Conservation (phyloP, 257 asterid species). For the Prunella vulgaris region DNA sequence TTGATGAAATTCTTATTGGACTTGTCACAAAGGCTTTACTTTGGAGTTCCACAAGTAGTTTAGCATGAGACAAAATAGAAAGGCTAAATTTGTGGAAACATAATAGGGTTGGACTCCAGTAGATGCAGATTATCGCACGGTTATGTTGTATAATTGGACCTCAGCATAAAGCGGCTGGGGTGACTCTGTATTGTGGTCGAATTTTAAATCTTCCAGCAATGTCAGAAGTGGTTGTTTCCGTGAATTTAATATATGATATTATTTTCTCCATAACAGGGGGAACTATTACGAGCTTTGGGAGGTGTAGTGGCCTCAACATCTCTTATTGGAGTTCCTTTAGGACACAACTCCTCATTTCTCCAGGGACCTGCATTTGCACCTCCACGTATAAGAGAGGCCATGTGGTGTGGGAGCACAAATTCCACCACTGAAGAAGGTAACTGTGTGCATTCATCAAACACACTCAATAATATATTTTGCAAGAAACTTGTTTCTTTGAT, state of each 20-base stretch:
- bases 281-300: slow-evolving; percentile 87
- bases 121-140: neutral
- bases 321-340: slow-evolving; percentile 96
- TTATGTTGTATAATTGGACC: slow-evolving; percentile 2
- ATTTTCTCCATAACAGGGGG: slow-evolving; percentile 54
- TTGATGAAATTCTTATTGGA: neutral
- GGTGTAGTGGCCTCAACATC: slow-evolving; percentile 74
- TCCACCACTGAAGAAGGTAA: slow-evolving; percentile 95
- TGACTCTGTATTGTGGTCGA: neutral
- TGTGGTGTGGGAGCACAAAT: slow-evolving; percentile 99
- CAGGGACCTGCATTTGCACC: slow-evolving; percentile 99
- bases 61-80: neutral
- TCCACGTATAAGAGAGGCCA: slow-evolving; percentile 98
- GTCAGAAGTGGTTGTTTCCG: slow-evolving; percentile 5
- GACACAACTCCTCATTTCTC: slow-evolving; percentile 97
- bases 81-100: neutral
- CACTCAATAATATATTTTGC: neutral
- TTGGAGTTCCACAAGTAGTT: neutral
- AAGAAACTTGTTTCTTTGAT: slow-evolving; percentile 6
- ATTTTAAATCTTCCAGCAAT: neutral
- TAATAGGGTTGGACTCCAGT: neutral
- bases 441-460: neutral
- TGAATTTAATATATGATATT: slow-evolving; percentile 13
- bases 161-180: neutral
- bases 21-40: neutral